Conservation (phyloP, 2,329 filamentous ascomycete species). For the Trichoderma gracile region DNA sequence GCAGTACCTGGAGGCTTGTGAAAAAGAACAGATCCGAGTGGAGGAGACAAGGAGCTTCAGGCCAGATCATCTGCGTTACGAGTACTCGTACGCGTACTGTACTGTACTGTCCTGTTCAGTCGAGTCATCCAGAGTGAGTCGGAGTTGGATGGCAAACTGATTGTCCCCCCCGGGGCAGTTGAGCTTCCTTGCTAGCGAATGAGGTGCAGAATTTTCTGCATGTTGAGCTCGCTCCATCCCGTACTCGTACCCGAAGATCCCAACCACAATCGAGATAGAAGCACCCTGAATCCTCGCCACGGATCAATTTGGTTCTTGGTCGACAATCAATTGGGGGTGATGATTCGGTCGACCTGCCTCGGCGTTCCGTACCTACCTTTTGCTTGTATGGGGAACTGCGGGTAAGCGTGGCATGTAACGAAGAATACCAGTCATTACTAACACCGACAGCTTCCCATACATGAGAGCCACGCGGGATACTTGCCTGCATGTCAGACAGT, state of each 20-base stretch:
- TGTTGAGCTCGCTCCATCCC: background rate
- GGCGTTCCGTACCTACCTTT: background rate
- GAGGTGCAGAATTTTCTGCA: constrained; percentile 18
- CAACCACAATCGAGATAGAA: background rate
- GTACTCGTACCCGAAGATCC: background rate
- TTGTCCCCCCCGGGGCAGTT: constrained; percentile 1
- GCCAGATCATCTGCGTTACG: no score
- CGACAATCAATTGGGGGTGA: background rate
- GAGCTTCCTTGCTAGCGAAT: background rate
- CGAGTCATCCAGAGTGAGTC: no score
- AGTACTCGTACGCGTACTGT: no score
- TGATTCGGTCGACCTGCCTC: background rate
- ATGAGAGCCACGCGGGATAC: background rate
- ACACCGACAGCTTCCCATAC: background rate
- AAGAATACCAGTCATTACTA: background rate
- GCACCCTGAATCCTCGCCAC: background rate
- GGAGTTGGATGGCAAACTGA: constrained; percentile 11
- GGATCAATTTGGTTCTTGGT: no score
- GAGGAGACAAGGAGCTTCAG: background rate
- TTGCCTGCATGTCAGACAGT: background rate
- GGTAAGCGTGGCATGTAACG: background rate
- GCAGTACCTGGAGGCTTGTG: no score
- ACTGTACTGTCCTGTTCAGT: no score
- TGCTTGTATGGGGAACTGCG: background rate
- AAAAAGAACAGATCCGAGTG: background rate